phyloP scores from a whole-genome alignment of 192 early-diverging fungal genomes.

The Umbelopsis isabellina region DNA sequence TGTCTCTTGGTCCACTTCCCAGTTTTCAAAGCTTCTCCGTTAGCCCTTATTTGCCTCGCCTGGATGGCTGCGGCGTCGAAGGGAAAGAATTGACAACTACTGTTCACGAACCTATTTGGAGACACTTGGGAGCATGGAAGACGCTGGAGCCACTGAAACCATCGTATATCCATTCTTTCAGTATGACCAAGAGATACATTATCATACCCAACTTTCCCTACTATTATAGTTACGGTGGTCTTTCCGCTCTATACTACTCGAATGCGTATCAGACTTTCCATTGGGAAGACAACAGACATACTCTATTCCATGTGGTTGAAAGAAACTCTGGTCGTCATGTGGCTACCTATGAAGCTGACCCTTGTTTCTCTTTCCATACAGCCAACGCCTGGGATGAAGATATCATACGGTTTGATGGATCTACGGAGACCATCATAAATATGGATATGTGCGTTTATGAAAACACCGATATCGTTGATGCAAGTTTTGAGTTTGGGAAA shows the following conservation, averaged over 20 bases:
- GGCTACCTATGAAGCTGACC: constrained; percentile 45
- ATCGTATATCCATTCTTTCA: constrained; percentile 54
- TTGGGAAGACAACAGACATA: constrained; percentile 45
- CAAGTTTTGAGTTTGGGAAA: constrained; percentile 40
- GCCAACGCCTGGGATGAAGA: constrained; percentile 53
- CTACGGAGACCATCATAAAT: constrained; percentile 29
- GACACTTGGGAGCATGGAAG: constrained; percentile 35
- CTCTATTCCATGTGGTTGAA: constrained; percentile 50
- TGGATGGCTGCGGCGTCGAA: neutral
- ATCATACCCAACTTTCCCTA: constrained; percentile 54
- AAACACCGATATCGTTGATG: constrained; percentile 44
- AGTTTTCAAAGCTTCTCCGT: constrained; percentile 30
- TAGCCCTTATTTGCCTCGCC: constrained; percentile 25
- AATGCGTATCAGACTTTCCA: constrained; percentile 47
- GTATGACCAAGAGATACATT: constrained; percentile 47
- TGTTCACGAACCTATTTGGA: constrained; percentile 32
- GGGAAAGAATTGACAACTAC: constrained; percentile 6
- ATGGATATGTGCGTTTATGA: constrained; percentile 41
- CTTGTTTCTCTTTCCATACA: constrained; percentile 51
- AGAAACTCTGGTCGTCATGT: constrained; percentile 45
- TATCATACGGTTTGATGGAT: constrained; percentile 27
- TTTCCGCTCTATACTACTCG: constrained; percentile 45
- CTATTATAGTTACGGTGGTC: constrained; percentile 40
- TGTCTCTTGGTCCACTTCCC: constrained; percentile 33
- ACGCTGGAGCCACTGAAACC: constrained; percentile 35